Conservation (phyloP, 768 basidiomycete species). For the Wakefieldia striispora region DNA sequence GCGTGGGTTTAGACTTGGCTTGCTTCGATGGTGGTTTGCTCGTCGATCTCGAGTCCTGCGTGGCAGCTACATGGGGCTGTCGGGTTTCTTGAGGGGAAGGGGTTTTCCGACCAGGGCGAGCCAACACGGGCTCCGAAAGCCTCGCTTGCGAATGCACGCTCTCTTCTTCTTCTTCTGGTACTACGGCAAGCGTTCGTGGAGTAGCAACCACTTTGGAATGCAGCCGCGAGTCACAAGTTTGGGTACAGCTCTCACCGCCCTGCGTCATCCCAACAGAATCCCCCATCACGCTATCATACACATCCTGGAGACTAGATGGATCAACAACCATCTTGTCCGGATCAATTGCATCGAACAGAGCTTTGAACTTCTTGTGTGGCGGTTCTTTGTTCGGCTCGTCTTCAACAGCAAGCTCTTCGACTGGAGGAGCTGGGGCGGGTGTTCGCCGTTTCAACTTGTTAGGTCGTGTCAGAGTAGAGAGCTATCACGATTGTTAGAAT, state of each 20-base stretch:
- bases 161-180: slow-evolving; percentile 60
- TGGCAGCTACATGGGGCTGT: not conserved
- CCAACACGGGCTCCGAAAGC: not conserved
- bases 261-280: slow-evolving; percentile 14
- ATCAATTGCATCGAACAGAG: slow-evolving; percentile 65
- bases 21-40: slow-evolving; percentile 6
- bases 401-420: slow-evolving; percentile 15
- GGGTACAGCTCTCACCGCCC: slow-evolving; percentile 24
- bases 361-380: slow-evolving; percentile 66
- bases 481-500: slow-evolving; percentile 25
- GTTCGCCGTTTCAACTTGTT: slow-evolving; percentile 55
- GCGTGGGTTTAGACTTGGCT: slow-evolving; percentile 2
- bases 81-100: slow-evolving; percentile 1
- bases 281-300: slow-evolving; percentile 7
- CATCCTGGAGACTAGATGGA: slow-evolving; percentile 11
- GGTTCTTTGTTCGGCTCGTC: slow-evolving; percentile 40
- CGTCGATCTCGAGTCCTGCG: slow-evolving; percentile 28
- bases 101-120: slow-evolving; percentile 1
- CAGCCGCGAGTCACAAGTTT: slow-evolving; percentile 20
- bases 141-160: slow-evolving; percentile 12
- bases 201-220: slow-evolving; percentile 2
- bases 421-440: slow-evolving; percentile 30
- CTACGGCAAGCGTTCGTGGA: slow-evolving; percentile 31
- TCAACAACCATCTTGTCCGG: slow-evolving; percentile 41
- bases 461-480: slow-evolving; percentile 40